Evolutionary conservation across 495 filamentous ascomycete genomes (phyloP), one percentile per base, ranked within the genome.

Genomic region (Zalerion maritima): DNA sequence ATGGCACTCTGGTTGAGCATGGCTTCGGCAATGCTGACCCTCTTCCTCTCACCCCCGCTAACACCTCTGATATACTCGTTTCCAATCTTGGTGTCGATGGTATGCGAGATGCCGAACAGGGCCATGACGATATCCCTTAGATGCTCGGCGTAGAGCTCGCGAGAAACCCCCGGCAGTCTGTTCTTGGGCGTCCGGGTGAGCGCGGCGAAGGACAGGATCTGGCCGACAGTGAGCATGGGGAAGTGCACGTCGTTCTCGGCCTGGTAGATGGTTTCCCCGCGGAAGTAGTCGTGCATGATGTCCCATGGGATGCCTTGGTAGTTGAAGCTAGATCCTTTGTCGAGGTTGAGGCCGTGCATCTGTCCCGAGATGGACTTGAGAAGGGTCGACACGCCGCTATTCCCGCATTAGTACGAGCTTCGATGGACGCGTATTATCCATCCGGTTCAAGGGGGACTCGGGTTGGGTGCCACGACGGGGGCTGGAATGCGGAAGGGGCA

Each of bases 41-140:
- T 58, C 23, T 63, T 64, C 50, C 74, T 49, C 52, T 68, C 59
- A 42, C 73, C 72, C 2, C 75, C 67, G 36, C 73, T 77, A 0
- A 75, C 71, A 26, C 76, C 75, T 17, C 84, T 70, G 10, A 86
- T 69, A 37, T 75, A 86, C 42, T 77, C 78, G 47, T 92, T 81
- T 13, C 86, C 86, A 9, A 94, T 82, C 13, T 73, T 60, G 0
- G 86, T 94, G 40, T 89, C 68, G 41, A 70, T 69, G 0, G 85
- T 89, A 45, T 93, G 82, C 20, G 42, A 60, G 43, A 93, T 86
- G 26, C 77, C 77, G 40, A 87, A 82, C 57, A 78, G 74, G 35
- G 66, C 34, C 18, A 43, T 46, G 26, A 43, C 46, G 18, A 29
- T n/a, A n/a, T 61, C 43, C 6, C 57, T 52, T 26, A 63, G 60